Base-by-base conservation (phyloP, 2,329 filamentous ascomycete genomes). In the Calonectria pseudoturangicola region DNA sequence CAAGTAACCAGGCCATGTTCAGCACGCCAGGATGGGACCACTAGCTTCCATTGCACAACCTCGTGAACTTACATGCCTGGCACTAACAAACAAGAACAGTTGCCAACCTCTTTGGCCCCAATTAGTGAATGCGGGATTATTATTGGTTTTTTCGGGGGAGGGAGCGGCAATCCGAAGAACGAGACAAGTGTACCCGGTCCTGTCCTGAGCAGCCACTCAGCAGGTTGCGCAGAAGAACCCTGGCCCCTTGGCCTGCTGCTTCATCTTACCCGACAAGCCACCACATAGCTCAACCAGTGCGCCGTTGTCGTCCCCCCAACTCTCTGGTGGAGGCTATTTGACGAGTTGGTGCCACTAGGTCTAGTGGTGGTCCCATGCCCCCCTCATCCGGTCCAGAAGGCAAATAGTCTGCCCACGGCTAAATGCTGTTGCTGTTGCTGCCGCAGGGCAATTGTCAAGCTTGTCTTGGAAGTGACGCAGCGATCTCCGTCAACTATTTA, bases 11-110 rank as follows among this genome's bases (percentile, higher is more conserved):
- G 36, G n/a, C 45, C 51, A 39, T 47, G 48, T n/a, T 9, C 45
- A 39, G 43, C 50, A 72, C 66, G 36, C 65, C 39, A 51, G 36
- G 54, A 60, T 60, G 54, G 54, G 36, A 60, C 54, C 54, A 41
- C 54, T 60, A 60, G 33, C n/a, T 39, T 60, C 54, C 54, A 60
- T 18, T 41, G 36, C 36, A 60, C 54, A 60, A 60, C 54, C 54
- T 60, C 54, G 54, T 60, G 54, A 60, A 60, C 54, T 33, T 60
- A 27, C 54, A 33, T 60, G 25, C 28, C 39, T n/a, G 36, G 25
- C 54, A 60, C 54, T 60, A 60, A 60, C 36, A 27, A 41, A 27
- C 21, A 27, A 27, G 9, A 16, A 39, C 54, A 15, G 15, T 60
- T 41, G 54, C 33, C 54, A 25, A 41, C 54, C 54, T 60, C 33